Conservation (phyloP, 2,329 filamentous ascomycete species). For the Fonsecaea pedrosoi region DNA sequence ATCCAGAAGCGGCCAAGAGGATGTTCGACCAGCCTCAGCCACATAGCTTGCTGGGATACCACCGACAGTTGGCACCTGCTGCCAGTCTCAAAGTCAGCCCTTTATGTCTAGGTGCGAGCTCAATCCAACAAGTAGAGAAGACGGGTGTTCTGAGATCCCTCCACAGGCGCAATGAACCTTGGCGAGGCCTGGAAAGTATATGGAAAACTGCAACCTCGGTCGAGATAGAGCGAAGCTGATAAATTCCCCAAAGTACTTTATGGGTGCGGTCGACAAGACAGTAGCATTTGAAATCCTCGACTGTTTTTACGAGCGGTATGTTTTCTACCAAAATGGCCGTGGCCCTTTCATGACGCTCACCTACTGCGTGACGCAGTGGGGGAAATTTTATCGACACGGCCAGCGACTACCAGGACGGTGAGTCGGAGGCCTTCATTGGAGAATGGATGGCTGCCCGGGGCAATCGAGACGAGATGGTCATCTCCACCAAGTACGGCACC, state of each 20-base stretch:
- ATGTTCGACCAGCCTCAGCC: too few relatives aligned
- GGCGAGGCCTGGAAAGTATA: too few relatives aligned
- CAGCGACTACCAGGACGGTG: conserved; percentile 51
- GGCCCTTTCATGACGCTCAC: too few relatives aligned
- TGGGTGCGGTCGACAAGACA: too few relatives aligned
- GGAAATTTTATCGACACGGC: conserved; percentile 63
- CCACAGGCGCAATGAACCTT: conserved; percentile 37
- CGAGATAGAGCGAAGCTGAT: too few relatives aligned
- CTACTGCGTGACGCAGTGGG: conserved; percentile 30
- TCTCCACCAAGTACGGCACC: conserved; percentile 61
- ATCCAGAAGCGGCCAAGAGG: too few relatives aligned
- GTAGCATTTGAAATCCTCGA: conserved; percentile 34
- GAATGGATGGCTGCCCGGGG: conserved; percentile 58
- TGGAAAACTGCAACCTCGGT: too few relatives aligned
- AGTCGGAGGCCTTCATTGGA: conserved; percentile 58
- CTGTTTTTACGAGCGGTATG: conserved; percentile 49
- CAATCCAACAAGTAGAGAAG: conserved; percentile 57
- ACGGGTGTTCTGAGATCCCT: conserved; percentile 45
- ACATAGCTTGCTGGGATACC: conserved; percentile 35
- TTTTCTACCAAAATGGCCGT: too few relatives aligned
- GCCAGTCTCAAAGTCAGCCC: conserved; percentile 62
- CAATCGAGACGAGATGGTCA: conserved; percentile 58
- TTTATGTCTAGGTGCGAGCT: conserved; percentile 62
- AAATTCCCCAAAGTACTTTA: too few relatives aligned
- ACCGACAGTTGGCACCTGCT: conserved; percentile 59